These are phyloP conservation scores for Nemania serpens DNA, from an alignment of 2,329 filamentous ascomycete genomes.

Conservation along the genomic window DNA sequence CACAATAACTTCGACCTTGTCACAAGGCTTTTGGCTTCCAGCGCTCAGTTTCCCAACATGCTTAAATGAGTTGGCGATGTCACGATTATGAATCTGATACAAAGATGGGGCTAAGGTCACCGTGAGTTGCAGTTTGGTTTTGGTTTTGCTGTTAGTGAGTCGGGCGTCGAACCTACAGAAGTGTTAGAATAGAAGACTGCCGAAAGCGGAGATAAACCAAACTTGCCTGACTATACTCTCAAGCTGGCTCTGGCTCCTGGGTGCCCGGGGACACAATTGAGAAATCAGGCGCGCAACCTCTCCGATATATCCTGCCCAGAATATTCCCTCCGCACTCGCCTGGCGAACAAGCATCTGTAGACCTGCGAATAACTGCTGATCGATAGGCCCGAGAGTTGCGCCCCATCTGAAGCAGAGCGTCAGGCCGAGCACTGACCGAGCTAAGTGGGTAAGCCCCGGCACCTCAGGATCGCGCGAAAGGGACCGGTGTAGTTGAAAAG, in stretches of 20 bases:
- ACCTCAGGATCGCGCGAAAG: constrained; percentile 69
- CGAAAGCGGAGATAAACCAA: background rate
- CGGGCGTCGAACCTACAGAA: constrained; percentile 32
- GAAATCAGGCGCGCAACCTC: constrained; percentile 52
- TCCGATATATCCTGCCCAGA: constrained; percentile 61
- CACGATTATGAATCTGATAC: constrained; percentile 26
- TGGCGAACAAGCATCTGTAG: constrained; percentile 49
- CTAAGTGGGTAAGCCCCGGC: constrained; percentile 75
- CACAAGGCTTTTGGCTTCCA: constrained; percentile 21
- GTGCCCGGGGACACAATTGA: constrained; percentile 49
- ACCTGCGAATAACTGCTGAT: constrained; percentile 49
- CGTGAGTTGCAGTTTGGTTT: constrained; percentile 37
- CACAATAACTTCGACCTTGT: constrained; percentile 35
- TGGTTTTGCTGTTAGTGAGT: constrained; percentile 34
- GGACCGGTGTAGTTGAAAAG: constrained; percentile 73
- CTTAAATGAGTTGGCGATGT: constrained; percentile 36
- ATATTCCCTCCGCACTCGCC: constrained; percentile 47
- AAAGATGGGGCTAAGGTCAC: constrained; percentile 31
- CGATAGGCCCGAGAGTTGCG: constrained; percentile 58
- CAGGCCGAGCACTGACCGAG: constrained; percentile 72
- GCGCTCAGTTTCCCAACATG: constrained; percentile 35
- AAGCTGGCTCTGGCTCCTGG: constrained; percentile 44
- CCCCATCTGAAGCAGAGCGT: constrained; percentile 77
- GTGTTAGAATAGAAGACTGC: constrained; percentile 23
- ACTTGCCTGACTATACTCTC: constrained; percentile 48